A percentile compares a stretch with the other conserved stretches of the same genome.
Evolutionary conservation across 73 alveolate genomes (phyloP).

Genomic region (Tetrahymena malaccensis): DNA sequence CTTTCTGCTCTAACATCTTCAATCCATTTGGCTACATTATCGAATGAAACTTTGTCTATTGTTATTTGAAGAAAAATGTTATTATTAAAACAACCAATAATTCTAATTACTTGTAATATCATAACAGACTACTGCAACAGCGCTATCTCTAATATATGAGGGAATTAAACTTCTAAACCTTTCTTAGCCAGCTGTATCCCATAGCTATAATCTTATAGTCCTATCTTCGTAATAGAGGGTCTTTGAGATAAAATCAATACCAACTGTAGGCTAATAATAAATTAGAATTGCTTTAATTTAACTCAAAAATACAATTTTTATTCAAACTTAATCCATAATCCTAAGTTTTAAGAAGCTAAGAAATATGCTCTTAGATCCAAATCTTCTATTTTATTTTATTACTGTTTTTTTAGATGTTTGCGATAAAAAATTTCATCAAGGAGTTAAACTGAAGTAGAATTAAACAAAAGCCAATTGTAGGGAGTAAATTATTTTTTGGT

Average conservation of each 20-base stretch:
- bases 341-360: too few species aligned
- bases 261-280: constrained; percentile 86
- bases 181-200: constrained; percentile 81
- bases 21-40: constrained; percentile 65
- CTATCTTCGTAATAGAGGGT: constrained; percentile 91
- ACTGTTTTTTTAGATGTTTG: not conserved
- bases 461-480: too few species aligned
- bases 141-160: constrained; percentile 64
- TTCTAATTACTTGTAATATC: constrained; percentile 55
- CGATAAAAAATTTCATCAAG: too few species aligned
- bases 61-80: not conserved
- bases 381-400: not conserved
- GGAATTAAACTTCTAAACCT: constrained; percentile 67
- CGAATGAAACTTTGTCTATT: constrained; percentile 38
- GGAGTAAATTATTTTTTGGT: too few species aligned
- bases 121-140: constrained; percentile 73
- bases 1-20: constrained; percentile 80
- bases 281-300: not conserved
- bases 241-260: constrained; percentile 98
- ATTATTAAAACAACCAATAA: not conserved
- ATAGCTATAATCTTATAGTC: constrained; percentile 59
- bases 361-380: not conserved
- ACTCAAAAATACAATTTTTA: not conserved
- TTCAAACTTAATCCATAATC: not conserved
- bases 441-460: too few species aligned